These are phyloP conservation scores for Boletus subparvulus DNA, from an alignment of 768 basidiomycete species.

Conservation along the genomic window DNA sequence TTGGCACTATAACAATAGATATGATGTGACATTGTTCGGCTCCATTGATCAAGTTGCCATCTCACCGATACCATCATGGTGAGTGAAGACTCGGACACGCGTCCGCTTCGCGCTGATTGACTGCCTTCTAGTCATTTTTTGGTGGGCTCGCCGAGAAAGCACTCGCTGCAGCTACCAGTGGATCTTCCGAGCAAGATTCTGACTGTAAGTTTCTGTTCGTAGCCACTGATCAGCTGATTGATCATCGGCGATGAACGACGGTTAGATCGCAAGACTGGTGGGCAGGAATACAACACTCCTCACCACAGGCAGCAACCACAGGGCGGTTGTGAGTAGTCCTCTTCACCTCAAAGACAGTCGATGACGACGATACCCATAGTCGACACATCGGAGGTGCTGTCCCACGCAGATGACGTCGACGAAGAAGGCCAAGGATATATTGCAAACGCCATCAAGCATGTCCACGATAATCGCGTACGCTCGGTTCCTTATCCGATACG, in stretches of 20 bases:
- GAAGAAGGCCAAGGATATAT: conserved; percentile 11
- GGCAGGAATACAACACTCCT: conserved; percentile 60
- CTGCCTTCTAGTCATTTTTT: conserved; percentile 54
- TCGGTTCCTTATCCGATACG: not conserved
- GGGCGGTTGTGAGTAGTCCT: conserved; percentile 24
- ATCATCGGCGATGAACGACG: conserved; percentile 6
- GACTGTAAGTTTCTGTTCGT: conserved; percentile 4
- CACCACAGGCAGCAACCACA: conserved; percentile 38
- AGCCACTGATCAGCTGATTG: conserved; percentile 6
- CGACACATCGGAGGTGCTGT: conserved; percentile 60
- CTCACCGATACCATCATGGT: conserved; percentile 23
- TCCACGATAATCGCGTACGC: conserved; percentile 21
- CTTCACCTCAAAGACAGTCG: conserved; percentile 3
- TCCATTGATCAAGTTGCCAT: conserved; percentile 5
- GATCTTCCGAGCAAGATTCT: conserved; percentile 2
- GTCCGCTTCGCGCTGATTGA: not conserved
- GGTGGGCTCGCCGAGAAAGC: conserved; percentile 72
- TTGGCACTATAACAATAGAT: conserved; percentile 11
- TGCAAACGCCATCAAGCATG: conserved; percentile 20
- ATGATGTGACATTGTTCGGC: conserved; percentile 9
- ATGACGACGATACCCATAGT: conserved; percentile 39
- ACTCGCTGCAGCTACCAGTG: conserved; percentile 45
- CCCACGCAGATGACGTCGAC: conserved; percentile 40
- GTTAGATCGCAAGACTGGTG: conserved; percentile 58
- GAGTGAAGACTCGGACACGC: not conserved